These are phyloP conservation scores for Yamadazyma endophytica DNA, from an alignment of 805 yeast genomes.

Conservation along the genomic window DNA sequence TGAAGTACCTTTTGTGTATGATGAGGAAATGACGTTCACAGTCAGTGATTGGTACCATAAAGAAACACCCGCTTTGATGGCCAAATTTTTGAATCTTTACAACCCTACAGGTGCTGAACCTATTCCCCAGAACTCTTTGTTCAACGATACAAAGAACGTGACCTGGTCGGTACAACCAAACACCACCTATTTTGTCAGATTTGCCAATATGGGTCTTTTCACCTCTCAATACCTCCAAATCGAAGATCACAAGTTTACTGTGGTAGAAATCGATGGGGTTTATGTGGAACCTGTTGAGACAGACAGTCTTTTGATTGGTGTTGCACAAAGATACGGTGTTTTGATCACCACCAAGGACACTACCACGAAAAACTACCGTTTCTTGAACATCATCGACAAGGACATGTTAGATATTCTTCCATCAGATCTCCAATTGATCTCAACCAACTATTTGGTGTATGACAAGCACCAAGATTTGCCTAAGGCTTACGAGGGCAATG, in stretches of 20 bases:
- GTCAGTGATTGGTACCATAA: constrained; percentile 89
- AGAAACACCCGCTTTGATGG: constrained; percentile 45
- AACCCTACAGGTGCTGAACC: constrained; percentile 99
- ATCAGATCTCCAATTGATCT: constrained; percentile 58
- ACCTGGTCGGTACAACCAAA: constrained; percentile 80
- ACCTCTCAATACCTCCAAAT: constrained; percentile 85
- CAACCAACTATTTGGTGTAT: constrained; percentile 72
- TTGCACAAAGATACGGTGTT: constrained; percentile 88
- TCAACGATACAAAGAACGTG: constrained; percentile 76
- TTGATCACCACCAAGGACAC: constrained; percentile 68
- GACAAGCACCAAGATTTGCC: constrained; percentile 39
- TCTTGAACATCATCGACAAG: constrained; percentile 77
- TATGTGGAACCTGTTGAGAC: constrained; percentile 74
- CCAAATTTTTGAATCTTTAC: constrained; percentile 58
- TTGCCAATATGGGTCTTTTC: constrained; percentile 87
- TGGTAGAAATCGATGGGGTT: constrained; percentile 91
- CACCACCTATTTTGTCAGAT: constrained; percentile 76
- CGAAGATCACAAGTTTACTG: constrained; percentile 81
- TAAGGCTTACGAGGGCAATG: constrained; percentile 13
- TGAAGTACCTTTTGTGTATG: constrained; percentile 47
- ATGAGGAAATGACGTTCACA: constrained; percentile 69
- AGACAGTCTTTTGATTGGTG: constrained; percentile 70
- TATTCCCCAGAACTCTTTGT: constrained; percentile 73
- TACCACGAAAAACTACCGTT: constrained; percentile 65
- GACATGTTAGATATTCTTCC: constrained; percentile 80